Evolutionary conservation across 352 stramenopile genomes (phyloP).

Genomic region (Pythium dissotocum): DNA sequence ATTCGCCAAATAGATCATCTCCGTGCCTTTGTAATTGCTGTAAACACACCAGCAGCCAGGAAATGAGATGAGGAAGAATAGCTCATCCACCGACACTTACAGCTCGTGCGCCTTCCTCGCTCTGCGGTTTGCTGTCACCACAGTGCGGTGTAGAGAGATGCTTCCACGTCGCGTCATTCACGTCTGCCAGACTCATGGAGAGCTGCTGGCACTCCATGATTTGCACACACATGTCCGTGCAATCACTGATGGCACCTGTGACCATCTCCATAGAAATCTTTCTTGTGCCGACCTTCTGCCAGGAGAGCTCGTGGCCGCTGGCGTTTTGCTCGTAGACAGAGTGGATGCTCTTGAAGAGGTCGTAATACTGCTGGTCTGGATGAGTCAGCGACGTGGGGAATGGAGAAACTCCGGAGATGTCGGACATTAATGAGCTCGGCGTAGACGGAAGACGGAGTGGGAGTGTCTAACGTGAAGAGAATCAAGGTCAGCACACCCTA

Average conservation of each 20-base stretch:
- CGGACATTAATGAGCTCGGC: no score
- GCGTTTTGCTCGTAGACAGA: slow-evolving; percentile 8
- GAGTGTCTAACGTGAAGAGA: no score
- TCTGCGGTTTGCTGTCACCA: neutral
- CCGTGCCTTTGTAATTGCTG: slow-evolving; percentile 6
- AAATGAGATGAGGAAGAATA: neutral
- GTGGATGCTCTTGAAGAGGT: slow-evolving; percentile 22
- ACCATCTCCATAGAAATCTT: slow-evolving; percentile 24
- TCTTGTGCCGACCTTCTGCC: slow-evolving; percentile 13
- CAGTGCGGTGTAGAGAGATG: slow-evolving; percentile 5
- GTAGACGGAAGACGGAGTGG: no score
- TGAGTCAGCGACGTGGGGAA: neutral
- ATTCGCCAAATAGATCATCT: slow-evolving; percentile 24
- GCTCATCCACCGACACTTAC: neutral
- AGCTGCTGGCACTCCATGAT: slow-evolving; percentile 24
- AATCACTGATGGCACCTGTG: neutral
- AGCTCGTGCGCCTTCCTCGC: neutral
- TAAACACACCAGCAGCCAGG: neutral
- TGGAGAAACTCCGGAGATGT: neutral
- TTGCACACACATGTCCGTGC: slow-evolving; percentile 7
- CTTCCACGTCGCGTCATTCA: slow-evolving; percentile 16
- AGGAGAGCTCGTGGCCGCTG: neutral
- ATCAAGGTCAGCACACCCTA: no score
- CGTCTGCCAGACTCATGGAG: slow-evolving; percentile 4
- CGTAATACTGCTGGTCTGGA: neutral